Percentiles rank a stretch among this genome's conserved stretches.
phyloP scores from a whole-genome alignment of 192 early-diverging fungal genomes.

The Gigaspora rosea region DNA sequence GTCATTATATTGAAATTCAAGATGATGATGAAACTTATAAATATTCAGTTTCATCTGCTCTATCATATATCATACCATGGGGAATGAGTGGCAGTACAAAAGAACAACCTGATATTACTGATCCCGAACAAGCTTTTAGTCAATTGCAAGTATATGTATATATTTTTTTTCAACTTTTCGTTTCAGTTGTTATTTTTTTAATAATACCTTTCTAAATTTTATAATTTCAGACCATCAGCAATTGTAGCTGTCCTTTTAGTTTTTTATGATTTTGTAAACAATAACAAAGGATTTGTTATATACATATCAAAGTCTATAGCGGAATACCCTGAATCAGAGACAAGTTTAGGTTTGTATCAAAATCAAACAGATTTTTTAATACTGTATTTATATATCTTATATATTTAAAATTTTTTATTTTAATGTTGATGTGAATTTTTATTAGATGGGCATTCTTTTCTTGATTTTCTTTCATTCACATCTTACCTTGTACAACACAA shows the following conservation, averaged over 20 bases:
- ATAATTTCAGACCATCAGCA: slow-evolving; percentile 43
- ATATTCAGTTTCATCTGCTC: slow-evolving; percentile 36
- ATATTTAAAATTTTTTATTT: neutral
- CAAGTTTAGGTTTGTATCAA: neutral
- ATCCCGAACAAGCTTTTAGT: slow-evolving; percentile 42
- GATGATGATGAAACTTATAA: slow-evolving; percentile 52
- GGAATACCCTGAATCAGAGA: neutral
- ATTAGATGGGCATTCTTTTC: slow-evolving; percentile 20
- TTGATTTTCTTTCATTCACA: slow-evolving; percentile 46
- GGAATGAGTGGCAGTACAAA: slow-evolving; percentile 24
- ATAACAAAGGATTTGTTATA: slow-evolving; percentile 43
- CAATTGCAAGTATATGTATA: slow-evolving; percentile 34
- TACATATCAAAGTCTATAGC: slow-evolving; percentile 35
- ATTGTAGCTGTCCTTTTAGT: slow-evolving; percentile 45
- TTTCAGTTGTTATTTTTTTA: neutral
- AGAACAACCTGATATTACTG: slow-evolving; percentile 25
- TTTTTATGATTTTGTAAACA: slow-evolving; percentile 53
- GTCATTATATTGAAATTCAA: slow-evolving; percentile 44
- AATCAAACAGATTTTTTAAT: neutral
- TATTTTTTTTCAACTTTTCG: neutral
- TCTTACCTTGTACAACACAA: slow-evolving; percentile 58
- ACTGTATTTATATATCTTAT: neutral
- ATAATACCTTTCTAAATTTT: neutral
- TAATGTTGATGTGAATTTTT: neutral
- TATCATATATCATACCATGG: slow-evolving; percentile 49